These are phyloP conservation scores for Zygosaccharomyces pseudorouxii DNA, from an alignment of 805 yeast species.

Conservation along the genomic window DNA sequence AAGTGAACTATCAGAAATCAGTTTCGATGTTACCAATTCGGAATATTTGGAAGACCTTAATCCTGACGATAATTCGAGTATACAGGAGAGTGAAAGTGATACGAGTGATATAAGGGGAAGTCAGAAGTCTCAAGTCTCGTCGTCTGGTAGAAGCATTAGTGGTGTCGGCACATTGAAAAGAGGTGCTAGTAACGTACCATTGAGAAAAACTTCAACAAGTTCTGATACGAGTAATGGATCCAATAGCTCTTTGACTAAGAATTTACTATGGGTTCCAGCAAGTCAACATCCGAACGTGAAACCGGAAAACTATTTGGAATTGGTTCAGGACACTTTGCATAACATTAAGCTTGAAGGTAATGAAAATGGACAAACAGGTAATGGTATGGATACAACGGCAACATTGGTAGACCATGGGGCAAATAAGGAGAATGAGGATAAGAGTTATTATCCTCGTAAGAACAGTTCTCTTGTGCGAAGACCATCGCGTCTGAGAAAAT, in stretches of 20 bases:
- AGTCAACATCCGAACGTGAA: conserved; percentile 90
- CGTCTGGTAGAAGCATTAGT: conserved; percentile 19
- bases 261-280: conserved; percentile 93
- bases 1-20: conserved; percentile 17
- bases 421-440: conserved; percentile 21
- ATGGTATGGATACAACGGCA: neutral
- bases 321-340: conserved; percentile 47
- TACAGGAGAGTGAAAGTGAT: neutral
- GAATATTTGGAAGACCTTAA: conserved; percentile 24
- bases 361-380: conserved; percentile 21
- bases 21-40: conserved; percentile 28
- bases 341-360: conserved; percentile 23
- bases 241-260: conserved; percentile 34
- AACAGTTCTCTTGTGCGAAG: conserved; percentile 30
- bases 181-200: conserved; percentile 16
- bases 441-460: conserved; percentile 27
- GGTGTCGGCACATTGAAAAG: conserved; percentile 26
- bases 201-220: conserved; percentile 8
- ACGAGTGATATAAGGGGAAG: neutral
- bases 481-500: conserved; percentile 33
- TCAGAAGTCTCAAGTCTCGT: conserved; percentile 4
- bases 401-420: conserved; percentile 4
- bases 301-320: conserved; percentile 75
- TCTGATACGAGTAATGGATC: conserved; percentile 5
- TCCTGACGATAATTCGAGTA: conserved; percentile 1